phyloP scores from a whole-genome alignment of 352 stramenopile species.

The Globisporangium sylvaticum region DNA sequence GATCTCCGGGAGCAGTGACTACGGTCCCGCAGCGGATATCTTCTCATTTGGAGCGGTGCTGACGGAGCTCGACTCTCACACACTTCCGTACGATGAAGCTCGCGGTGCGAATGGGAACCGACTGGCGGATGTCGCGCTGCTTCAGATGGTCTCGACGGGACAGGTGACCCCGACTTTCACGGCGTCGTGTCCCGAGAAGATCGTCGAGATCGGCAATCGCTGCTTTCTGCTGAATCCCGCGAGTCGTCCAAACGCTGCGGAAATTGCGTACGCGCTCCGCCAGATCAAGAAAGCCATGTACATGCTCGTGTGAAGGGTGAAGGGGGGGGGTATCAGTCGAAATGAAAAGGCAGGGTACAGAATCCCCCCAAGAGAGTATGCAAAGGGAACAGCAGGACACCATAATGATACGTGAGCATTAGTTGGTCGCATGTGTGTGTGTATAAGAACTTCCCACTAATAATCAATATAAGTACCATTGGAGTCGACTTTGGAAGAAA shows the following conservation, averaged over 20 bases:
- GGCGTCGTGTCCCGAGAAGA: conserved; percentile 27
- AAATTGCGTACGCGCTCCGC: conserved; percentile 39
- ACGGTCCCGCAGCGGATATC: conserved; percentile 48
- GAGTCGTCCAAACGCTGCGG: conserved; percentile 35
- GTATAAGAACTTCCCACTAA: too few relatives aligned
- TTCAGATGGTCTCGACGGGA: conserved; percentile 37
- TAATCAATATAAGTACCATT: too few relatives aligned
- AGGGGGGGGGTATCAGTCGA: too few relatives aligned
- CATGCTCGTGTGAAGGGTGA: too few relatives aligned
- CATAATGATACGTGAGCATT: too few relatives aligned
- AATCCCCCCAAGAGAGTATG: too few relatives aligned
- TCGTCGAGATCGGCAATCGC: conserved; percentile 16
- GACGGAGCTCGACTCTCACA: conserved; percentile 51
- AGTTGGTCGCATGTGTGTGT: too few relatives aligned
- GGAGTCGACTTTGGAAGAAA: too few relatives aligned
- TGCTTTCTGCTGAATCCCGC: conserved; percentile 30
- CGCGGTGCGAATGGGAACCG: conserved; percentile 25
- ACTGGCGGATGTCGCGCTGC: conserved; percentile 41
- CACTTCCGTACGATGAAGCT: conserved; percentile 43
- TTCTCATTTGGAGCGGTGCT: conserved; percentile 61
- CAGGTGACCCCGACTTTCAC: conserved; percentile 30
- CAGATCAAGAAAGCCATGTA: conserved; percentile 19
- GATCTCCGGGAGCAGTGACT: conserved; percentile 36
- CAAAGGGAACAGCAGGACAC: too few relatives aligned
- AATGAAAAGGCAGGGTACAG: too few relatives aligned